Percentiles rank a stretch among this genome's conserved stretches.
Conservation (phyloP, 106 monocot genomes). For the Chionographis japonica region DNA sequence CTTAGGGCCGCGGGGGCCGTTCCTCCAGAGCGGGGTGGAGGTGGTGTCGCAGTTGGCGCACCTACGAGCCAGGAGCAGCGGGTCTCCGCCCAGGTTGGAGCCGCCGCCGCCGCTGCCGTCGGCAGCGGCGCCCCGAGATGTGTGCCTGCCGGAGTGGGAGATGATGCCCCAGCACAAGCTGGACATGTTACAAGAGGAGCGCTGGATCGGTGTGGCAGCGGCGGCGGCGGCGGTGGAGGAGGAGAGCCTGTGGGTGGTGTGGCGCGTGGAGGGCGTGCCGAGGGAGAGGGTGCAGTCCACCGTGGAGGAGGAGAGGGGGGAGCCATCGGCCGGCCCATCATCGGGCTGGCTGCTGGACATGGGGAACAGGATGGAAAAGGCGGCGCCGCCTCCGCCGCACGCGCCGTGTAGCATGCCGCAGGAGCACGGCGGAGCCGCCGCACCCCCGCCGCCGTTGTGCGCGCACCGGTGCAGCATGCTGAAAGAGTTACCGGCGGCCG, state of each 20-base stretch:
- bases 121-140: background rate
- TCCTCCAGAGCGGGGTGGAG: conserved; percentile 94
- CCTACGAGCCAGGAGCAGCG: conserved; percentile 58
- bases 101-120: background rate
- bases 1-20: conserved; percentile 96
- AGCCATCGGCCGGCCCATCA: conserved; percentile 2
- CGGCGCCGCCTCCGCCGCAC: conserved; percentile 8
- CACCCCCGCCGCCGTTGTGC: background rate
- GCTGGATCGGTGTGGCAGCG: background rate
- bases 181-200: conserved; percentile 5
- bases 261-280: conserved; percentile 75
- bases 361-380: conserved; percentile 53
- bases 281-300: conserved; percentile 95
- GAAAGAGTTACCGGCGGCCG: background rate
- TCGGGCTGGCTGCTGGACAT: conserved; percentile 5
- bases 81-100: conserved; percentile 20
- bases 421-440: conserved; percentile 11
- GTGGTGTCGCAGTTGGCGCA: conserved; percentile 98
- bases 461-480: conserved; percentile 27
- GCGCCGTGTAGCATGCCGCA: conserved; percentile 14
- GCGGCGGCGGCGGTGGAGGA: background rate
- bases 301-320: conserved; percentile 10
- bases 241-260: conserved; percentile 1
- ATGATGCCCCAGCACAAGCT: conserved; percentile 47
- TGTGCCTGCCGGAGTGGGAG: conserved; percentile 12